These are phyloP conservation scores for Sarocladiaceae sp. DNA, from an alignment of 2,329 filamentous ascomycete genomes.

Conservation along the genomic window DNA sequence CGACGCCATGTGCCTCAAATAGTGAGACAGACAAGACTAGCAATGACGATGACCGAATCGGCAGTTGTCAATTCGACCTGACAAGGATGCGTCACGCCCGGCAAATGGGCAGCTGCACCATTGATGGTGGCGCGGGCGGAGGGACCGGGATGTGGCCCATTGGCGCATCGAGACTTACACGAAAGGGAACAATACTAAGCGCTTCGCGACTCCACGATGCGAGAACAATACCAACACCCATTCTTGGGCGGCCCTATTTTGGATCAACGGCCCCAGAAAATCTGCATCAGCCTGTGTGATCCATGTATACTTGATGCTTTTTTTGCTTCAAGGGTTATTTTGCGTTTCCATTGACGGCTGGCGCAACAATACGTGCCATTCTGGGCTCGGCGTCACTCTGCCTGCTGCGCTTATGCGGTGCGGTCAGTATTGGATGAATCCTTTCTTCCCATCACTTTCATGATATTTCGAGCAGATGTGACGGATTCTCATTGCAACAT, in stretches of 20 bases:
- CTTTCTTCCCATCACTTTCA: too few relatives aligned
- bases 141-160: too few relatives aligned
- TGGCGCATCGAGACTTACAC: background rate
- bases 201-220: background rate
- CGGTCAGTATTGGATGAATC: too few relatives aligned
- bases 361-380: background rate
- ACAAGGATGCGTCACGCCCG: background rate
- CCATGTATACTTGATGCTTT: background rate
- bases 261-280: background rate
- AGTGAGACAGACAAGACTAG: background rate
- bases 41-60: background rate
- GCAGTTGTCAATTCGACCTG: background rate
- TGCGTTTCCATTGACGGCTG: background rate
- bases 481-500: background rate
- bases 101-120: background rate
- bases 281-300: background rate
- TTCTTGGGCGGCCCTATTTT: constrained; percentile 2
- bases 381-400: background rate
- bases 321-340: background rate
- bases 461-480: too few relatives aligned
- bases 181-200: constrained; percentile 11
- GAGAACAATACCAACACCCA: constrained; percentile 12
- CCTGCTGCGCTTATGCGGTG: background rate
- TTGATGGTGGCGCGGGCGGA: background rate
- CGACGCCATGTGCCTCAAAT: too few relatives aligned